phyloP scores from a whole-genome alignment of 371 early-diverging fungal genomes.

The Phascolomyces articulosus region DNA sequence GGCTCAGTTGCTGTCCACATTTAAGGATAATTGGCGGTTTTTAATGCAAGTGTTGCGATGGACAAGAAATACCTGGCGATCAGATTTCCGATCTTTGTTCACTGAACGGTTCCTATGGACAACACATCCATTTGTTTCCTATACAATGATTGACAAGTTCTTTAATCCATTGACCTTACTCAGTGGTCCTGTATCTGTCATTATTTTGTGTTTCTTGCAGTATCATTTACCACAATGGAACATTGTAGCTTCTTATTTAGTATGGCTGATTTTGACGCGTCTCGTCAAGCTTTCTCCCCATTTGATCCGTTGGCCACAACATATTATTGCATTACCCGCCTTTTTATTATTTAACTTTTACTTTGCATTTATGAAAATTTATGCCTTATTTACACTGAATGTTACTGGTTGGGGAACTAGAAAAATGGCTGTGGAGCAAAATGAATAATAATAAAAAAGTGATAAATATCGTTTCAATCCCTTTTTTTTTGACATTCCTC shows the following conservation, averaged over 20 bases:
- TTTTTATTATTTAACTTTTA: slow-evolving; percentile 74
- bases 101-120: slow-evolving; percentile 67
- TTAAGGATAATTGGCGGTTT: slow-evolving; percentile 83
- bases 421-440: slow-evolving; percentile 11
- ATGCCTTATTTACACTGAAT: slow-evolving; percentile 72
- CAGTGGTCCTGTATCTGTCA: slow-evolving; percentile 70
- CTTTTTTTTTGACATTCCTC: neutral
- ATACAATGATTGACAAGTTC: slow-evolving; percentile 78
- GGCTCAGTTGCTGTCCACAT: slow-evolving; percentile 72
- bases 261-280: slow-evolving; percentile 71
- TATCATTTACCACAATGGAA: slow-evolving; percentile 58
- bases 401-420: slow-evolving; percentile 80
- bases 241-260: slow-evolving; percentile 61
- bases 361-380: slow-evolving; percentile 75
- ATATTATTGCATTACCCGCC: slow-evolving; percentile 66
- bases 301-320: slow-evolving; percentile 66
- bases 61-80: slow-evolving; percentile 82
- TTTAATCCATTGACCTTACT: slow-evolving; percentile 75
- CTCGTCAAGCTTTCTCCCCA: slow-evolving; percentile 74
- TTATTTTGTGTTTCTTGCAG: slow-evolving; percentile 35
- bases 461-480: neutral
- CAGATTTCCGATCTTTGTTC: slow-evolving; percentile 69
- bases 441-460: neutral
- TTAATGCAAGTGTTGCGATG: slow-evolving; percentile 72
- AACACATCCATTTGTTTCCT: slow-evolving; percentile 74